These are phyloP conservation scores for Cladosporium velox DNA, from an alignment of 2,329 filamentous ascomycete genomes.

Conservation along the genomic window DNA sequence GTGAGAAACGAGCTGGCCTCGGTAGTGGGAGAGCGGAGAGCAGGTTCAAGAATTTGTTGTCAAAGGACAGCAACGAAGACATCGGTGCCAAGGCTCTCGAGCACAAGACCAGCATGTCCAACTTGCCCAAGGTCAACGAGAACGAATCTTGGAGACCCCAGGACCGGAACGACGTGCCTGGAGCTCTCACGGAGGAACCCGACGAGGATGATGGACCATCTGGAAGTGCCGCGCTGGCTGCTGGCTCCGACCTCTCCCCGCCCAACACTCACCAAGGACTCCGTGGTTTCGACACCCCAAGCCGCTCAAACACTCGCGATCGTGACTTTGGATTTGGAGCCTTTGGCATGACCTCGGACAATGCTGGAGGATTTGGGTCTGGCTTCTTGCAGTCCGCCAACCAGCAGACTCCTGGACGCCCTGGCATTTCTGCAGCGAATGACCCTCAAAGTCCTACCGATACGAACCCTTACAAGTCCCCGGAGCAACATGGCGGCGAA, in stretches of 20 bases:
- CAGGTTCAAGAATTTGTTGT: conserved; percentile 80
- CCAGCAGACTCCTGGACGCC: conserved; percentile 53
- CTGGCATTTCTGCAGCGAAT: conserved; percentile 49
- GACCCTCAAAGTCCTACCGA: conserved; percentile 87
- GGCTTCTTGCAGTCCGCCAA: conserved; percentile 36
- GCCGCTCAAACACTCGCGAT: conserved; percentile 55
- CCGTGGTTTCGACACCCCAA: conserved; percentile 46
- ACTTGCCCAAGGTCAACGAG: conserved; percentile 57
- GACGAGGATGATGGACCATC: conserved; percentile 58
- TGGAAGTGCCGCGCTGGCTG: conserved; percentile 73
- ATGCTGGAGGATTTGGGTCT: conserved; percentile 31
- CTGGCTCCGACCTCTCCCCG: conserved; percentile 69
- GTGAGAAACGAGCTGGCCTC: conserved; percentile 71
- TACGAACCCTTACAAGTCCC: conserved; percentile 95
- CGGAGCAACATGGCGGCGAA: conserved; percentile 71
- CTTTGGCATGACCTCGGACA: conserved; percentile 62
- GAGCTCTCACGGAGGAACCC: conserved; percentile 69
- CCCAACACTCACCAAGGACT: conserved; percentile 45
- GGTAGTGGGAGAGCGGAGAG: conserved; percentile 73
- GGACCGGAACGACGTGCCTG: conserved; percentile 28
- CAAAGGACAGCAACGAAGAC: conserved; percentile 74
- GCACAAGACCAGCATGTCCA: conserved; percentile 57
- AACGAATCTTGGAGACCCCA: conserved; percentile 51
- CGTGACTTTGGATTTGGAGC: conserved; percentile 58
- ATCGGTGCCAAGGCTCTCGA: conserved; percentile 44